Percentiles rank a stretch among this genome's conserved stretches.
Conservation (phyloP, 768 basidiomycete species). For the Boletellus emodensis region DNA sequence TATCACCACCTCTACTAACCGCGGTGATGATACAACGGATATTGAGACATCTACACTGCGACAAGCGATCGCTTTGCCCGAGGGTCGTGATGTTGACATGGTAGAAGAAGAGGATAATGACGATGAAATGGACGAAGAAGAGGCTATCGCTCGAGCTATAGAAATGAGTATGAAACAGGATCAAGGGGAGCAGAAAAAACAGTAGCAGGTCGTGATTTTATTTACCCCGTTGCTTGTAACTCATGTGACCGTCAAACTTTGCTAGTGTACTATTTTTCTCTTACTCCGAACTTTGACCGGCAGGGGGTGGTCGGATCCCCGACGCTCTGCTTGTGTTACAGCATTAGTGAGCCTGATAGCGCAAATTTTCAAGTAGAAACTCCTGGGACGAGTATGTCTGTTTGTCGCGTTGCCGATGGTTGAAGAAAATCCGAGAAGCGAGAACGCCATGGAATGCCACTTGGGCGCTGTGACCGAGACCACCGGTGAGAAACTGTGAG, state of each 20-base stretch:
- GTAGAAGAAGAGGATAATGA: constrained; percentile 51
- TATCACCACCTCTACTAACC: constrained; percentile 21
- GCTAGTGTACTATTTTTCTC: constrained; percentile 1
- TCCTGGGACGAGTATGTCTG: not conserved
- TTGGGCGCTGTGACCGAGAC: constrained; percentile 18
- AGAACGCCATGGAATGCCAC: constrained; percentile 26
- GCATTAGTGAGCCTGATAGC: not conserved
- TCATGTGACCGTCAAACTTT: constrained; percentile 1
- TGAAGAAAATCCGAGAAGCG: constrained; percentile 28
- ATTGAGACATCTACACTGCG: constrained; percentile 63
- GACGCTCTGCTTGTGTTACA: not conserved
- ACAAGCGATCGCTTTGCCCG: constrained; percentile 74
- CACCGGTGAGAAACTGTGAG: constrained; percentile 3
- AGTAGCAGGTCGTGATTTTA: constrained; percentile 13
- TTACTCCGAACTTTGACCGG: not conserved
- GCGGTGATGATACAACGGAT: constrained; percentile 34
- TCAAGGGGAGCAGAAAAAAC: constrained; percentile 41
- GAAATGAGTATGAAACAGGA: constrained; percentile 86
- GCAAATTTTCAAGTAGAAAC: constrained; percentile 6
- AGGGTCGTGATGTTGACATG: constrained; percentile 51
- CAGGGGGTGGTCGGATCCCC: constrained; percentile 16
- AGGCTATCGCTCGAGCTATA: constrained; percentile 86
- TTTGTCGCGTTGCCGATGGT: constrained; percentile 18
- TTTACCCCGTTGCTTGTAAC: not conserved
- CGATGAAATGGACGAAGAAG: constrained; percentile 79